A percentile compares a stretch with the other conserved stretches of the same genome.
These are phyloP conservation scores for Pythium brachiatum DNA, from an alignment of 352 stramenopile genomes.

Conservation along the genomic window DNA sequence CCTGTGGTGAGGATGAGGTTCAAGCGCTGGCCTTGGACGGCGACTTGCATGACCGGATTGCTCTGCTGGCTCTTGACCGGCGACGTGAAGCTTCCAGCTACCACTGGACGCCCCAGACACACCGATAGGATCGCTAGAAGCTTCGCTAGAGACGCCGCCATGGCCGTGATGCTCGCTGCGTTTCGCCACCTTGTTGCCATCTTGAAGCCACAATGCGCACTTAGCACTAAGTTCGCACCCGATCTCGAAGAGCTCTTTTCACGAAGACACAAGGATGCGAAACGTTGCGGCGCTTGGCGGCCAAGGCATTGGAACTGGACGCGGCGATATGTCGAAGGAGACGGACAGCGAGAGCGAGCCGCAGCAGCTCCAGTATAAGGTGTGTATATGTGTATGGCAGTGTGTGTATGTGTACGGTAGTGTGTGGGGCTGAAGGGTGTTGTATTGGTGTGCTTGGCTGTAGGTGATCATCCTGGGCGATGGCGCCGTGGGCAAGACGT, in stretches of 20 bases:
- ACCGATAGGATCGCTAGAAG: neutral
- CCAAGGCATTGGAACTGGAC: neutral
- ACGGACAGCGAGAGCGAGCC: constrained; percentile 80
- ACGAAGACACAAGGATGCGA: too few species aligned
- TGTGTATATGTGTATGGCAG: constrained; percentile 18
- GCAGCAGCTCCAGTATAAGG: constrained; percentile 88
- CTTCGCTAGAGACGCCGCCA: neutral
- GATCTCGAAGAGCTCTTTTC: constrained; percentile 15
- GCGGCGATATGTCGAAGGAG: constrained; percentile 68
- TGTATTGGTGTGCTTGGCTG: neutral
- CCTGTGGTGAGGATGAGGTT: constrained; percentile 48
- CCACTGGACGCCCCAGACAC: neutral
- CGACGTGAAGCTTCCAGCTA: constrained; percentile 6
- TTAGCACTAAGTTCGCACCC: constrained; percentile 21
- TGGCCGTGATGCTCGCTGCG: neutral
- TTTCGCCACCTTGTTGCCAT: neutral
- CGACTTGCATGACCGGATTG: constrained; percentile 37
- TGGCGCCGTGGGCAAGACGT: constrained; percentile 95
- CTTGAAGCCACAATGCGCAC: constrained; percentile 17
- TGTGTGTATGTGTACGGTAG: neutral
- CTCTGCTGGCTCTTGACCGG: constrained; percentile 41
- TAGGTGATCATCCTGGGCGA: constrained; percentile 94
- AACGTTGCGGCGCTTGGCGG: constrained; percentile 10
- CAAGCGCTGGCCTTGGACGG: constrained; percentile 28
- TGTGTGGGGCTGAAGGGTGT: neutral